These are phyloP conservation scores for Cytospora piceicola DNA, from an alignment of 2,329 filamentous ascomycete species.

Conservation along the genomic window DNA sequence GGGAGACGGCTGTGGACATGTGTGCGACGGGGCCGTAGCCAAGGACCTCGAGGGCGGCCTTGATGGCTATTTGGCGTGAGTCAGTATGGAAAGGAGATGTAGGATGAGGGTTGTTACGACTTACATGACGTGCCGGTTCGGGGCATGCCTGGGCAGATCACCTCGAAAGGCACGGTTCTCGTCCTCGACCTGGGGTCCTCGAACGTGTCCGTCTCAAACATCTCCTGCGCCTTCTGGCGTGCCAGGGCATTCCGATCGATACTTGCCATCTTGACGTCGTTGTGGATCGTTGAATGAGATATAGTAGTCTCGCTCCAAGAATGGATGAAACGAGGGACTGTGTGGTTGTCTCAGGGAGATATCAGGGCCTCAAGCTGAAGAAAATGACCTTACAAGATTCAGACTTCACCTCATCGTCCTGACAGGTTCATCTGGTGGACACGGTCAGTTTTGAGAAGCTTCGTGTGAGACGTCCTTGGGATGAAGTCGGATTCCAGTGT, in stretches of 20 bases:
- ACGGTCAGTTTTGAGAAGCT: slow-evolving; percentile 1
- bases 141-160: slow-evolving; percentile 24
- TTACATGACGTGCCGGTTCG: slow-evolving; percentile 23
- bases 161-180: slow-evolving; percentile 22
- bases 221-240: slow-evolving; percentile 20
- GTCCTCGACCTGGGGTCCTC: slow-evolving; percentile 21
- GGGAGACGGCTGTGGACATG: slow-evolving; percentile 24
- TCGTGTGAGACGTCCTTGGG: not conserved
- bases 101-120: not conserved
- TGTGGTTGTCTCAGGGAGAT: not conserved
- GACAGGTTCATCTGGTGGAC: not conserved
- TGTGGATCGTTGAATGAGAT: not conserved
- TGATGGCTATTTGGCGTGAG: slow-evolving; percentile 17
- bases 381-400: not conserved
- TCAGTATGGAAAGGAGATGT: not conserved
- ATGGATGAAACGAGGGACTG: not conserved
- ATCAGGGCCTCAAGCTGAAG: not conserved
- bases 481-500: slow-evolving; percentile 16
- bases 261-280: slow-evolving; percentile 10
- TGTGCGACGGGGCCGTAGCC: slow-evolving; percentile 24
- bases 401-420: not conserved
- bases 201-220: slow-evolving; percentile 25
- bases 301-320: not conserved
- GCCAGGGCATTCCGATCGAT: slow-evolving; percentile 22
- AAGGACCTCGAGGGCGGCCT: slow-evolving; percentile 25